Evolutionary conservation across 805 yeast species (phyloP), one percentile per base, ranked within the genome.

Genomic region (Ogataea salicorniae): DNA sequence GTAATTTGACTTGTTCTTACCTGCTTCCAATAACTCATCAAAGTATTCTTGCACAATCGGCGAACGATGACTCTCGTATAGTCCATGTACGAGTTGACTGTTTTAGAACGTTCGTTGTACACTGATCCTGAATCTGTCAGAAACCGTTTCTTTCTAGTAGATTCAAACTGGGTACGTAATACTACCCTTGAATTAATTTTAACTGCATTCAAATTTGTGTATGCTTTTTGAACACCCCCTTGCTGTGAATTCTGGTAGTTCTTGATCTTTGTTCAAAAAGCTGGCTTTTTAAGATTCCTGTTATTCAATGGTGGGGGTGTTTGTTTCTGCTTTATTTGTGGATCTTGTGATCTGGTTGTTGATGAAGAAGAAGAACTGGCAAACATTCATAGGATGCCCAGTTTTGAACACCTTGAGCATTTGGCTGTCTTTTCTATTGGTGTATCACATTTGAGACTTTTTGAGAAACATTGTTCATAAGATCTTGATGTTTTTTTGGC

Each of bases 1-100:
- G 49, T 61, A 48, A 1, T 7, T 14, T 17, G 43, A 31, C n/a
- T 17, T 18, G 15, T 40, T 8, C 5, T 40, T 31, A 15, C 37
- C 42, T 13, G 22, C 13, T 6, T 16, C 31, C 11, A 34, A 5
- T 2, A 33, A n/a, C 33, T 41, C 29, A 14, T 18, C 20, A 18
- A 22, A 41, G 34, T 41, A 41, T 11, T 41, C 37, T 34, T 34
- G 31, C 2, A 34, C 14, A 41, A 8, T 14, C 34, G 38, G 7
- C 37, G 37, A 15, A 18, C 29, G 17, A 41, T 18, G 6, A 4
- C 37, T 22, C 33, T 20, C 17, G 20, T 23, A 4, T 41, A 38
- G 13, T 34, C 43, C 38, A 34, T 11, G 14, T 18, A 41, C 14
- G 43, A n/a, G 20, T 41, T 41, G n/a, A 41, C 35, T 6, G 37